These are phyloP conservation scores for Simplicillium aogashimaense DNA, from an alignment of 2,329 filamentous ascomycete genomes.

Conservation along the genomic window DNA sequence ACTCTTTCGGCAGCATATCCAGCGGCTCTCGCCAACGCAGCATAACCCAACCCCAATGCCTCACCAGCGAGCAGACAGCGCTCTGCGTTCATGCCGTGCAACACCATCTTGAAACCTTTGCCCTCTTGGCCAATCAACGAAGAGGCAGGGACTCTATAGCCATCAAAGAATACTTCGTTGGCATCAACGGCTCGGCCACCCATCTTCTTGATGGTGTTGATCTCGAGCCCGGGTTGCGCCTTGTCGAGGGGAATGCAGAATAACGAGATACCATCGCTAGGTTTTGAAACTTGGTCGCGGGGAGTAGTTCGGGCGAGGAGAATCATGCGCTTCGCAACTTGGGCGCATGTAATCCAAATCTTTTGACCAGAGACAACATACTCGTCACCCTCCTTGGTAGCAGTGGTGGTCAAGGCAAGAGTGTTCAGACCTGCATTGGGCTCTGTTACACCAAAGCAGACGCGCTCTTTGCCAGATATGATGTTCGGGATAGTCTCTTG, in stretches of 20 bases:
- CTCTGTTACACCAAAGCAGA: slow-evolving; percentile 80
- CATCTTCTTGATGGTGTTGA: slow-evolving; percentile 76
- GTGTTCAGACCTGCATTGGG: slow-evolving; percentile 75
- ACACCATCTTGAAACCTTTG: slow-evolving; percentile 68
- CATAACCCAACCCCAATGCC: slow-evolving; percentile 71
- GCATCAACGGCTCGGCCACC: slow-evolving; percentile 73
- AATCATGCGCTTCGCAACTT: slow-evolving; percentile 77
- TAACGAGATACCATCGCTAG: slow-evolving; percentile 66
- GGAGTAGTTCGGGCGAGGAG: slow-evolving; percentile 68
- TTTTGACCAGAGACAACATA: slow-evolving; percentile 71
- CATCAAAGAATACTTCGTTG: slow-evolving; percentile 82
- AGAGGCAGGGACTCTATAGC: slow-evolving; percentile 56
- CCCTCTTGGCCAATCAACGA: slow-evolving; percentile 62
- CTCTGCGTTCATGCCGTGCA: slow-evolving; percentile 75
- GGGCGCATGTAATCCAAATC: slow-evolving; percentile 82
- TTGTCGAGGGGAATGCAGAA: slow-evolving; percentile 73
- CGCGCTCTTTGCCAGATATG: slow-evolving; percentile 60
- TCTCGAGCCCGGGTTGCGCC: slow-evolving; percentile 45
- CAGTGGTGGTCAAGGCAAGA: slow-evolving; percentile 56
- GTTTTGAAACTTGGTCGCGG: slow-evolving; percentile 54
- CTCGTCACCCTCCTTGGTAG: slow-evolving; percentile 43
- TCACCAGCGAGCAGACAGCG: slow-evolving; percentile 68
- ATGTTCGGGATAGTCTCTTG: slow-evolving; percentile 57
- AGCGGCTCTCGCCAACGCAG: slow-evolving; percentile 51
- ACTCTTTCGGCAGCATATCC: slow-evolving; percentile 57